These are phyloP conservation scores for Petunia secreta DNA, from an alignment of 257 asterid species.

Conservation along the genomic window DNA sequence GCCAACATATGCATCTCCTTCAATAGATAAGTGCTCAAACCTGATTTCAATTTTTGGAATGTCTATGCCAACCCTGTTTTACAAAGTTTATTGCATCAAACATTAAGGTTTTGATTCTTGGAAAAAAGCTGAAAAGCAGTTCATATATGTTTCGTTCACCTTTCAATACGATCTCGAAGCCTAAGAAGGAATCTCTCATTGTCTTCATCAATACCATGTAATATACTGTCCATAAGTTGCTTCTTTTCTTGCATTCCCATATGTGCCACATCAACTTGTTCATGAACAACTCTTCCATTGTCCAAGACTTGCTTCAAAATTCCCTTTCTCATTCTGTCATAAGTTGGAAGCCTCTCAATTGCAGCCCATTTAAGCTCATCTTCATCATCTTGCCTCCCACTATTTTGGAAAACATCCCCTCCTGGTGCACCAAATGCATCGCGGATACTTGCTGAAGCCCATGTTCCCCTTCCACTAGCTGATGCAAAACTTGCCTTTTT, in stretches of 20 bases:
- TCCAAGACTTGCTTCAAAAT: constrained; percentile 64
- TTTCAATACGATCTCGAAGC: constrained; percentile 65
- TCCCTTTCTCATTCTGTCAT: constrained; percentile 72
- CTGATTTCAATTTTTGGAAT: constrained; percentile 67
- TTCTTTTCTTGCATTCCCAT: constrained; percentile 65
- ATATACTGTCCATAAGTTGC: constrained; percentile 63
- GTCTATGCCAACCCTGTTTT: constrained; percentile 64
- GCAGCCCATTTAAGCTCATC: constrained; percentile 88
- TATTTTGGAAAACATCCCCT: constrained; percentile 61
- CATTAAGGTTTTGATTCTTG: neutral
- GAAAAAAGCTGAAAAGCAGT: neutral
- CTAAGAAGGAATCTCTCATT: constrained; percentile 64
- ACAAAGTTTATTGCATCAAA: constrained; percentile 17
- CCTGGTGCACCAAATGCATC: constrained; percentile 66
- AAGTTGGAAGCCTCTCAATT: constrained; percentile 81
- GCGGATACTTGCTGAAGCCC: constrained; percentile 71
- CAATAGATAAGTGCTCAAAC: constrained; percentile 64
- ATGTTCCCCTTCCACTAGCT: constrained; percentile 50
- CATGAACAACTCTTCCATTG: constrained; percentile 62
- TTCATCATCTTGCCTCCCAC: constrained; percentile 69
- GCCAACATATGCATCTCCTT: constrained; percentile 73
- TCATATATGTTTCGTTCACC: constrained; percentile 38
- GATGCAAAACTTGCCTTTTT: constrained; percentile 59
- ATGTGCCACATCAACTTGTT: constrained; percentile 62
- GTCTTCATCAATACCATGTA: constrained; percentile 70